Evolutionary conservation across 495 filamentous ascomycete genomes (phyloP).

Genomic region (Hypoxylon perforatum): DNA sequence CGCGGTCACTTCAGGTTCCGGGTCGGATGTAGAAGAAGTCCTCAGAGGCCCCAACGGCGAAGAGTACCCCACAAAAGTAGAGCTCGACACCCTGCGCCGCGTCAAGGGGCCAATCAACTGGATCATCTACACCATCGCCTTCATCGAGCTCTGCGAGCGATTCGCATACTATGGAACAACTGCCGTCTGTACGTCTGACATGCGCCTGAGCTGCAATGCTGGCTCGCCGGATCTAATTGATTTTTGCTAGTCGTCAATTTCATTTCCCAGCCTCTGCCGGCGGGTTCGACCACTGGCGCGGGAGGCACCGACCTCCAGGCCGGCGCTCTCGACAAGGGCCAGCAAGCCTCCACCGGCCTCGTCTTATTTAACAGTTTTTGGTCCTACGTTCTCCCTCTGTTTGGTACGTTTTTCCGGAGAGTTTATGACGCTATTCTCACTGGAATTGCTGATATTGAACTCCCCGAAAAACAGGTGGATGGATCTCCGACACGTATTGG

Average conservation of each 20-base stretch:
- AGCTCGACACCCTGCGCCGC: conserved; percentile 70
- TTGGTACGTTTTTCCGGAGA: too few species aligned
- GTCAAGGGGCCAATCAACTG: conserved; percentile 73
- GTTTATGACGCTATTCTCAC: too few species aligned
- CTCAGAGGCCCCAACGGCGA: conserved; percentile 45
- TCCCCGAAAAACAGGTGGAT: conserved; percentile 62
- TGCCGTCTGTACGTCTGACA: conserved; percentile 66
- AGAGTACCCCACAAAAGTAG: conserved; percentile 67
- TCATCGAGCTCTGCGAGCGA: conserved; percentile 81
- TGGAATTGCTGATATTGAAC: conserved; percentile 17
- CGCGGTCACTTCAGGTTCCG: conserved; percentile 17
- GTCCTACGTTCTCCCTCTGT: too few species aligned
- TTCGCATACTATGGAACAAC: conserved; percentile 84
- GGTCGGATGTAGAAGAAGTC: conserved; percentile 32
- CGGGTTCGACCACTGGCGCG: conserved; percentile 69
- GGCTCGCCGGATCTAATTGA: conserved; percentile 16
- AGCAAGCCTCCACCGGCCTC: conserved; percentile 71
- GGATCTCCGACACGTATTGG: conserved; percentile 76
- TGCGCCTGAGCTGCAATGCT: not conserved
- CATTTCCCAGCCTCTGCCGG: conserved; percentile 73
- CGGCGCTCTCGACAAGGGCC: conserved; percentile 75
- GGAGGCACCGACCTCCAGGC: conserved; percentile 60
- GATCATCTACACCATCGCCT: conserved; percentile 74
- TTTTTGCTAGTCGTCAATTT: conserved; percentile 64
- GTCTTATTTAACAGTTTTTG: conserved; percentile 80